Percentiles rank a stretch among this genome's conserved stretches.
These are phyloP conservation scores for Pseudopediastrum boryanum DNA, from an alignment of 139 green algal species.

Conservation along the genomic window DNA sequence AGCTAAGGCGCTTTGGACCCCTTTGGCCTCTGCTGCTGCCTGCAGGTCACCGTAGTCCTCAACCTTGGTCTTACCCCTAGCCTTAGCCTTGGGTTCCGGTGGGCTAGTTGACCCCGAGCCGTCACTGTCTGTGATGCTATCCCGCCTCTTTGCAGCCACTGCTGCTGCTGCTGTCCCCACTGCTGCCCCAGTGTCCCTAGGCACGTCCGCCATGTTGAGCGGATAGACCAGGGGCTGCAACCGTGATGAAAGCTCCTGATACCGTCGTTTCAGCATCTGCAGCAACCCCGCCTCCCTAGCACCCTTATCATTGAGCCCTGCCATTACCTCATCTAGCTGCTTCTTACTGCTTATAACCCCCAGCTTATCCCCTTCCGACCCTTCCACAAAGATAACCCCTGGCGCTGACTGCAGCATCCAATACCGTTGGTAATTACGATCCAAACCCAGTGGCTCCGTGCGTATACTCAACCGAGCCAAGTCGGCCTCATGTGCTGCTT, in stretches of 20 bases:
- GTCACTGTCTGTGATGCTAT: too few relatives aligned
- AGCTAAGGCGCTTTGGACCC: too few relatives aligned
- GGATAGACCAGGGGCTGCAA: not conserved
- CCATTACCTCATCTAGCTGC: conserved; percentile 48
- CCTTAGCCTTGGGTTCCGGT: too few relatives aligned
- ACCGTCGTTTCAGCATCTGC: not conserved
- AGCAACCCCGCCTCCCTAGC: conserved; percentile 13
- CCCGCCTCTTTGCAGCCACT: too few relatives aligned
- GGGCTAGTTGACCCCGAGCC: too few relatives aligned
- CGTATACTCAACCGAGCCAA: conserved; percentile 39
- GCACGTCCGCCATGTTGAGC: not conserved
- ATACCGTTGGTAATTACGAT: conserved; percentile 54
- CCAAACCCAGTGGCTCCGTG: conserved; percentile 45
- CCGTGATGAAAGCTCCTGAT: not conserved
- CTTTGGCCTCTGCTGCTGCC: too few relatives aligned
- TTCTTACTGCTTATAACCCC: conserved; percentile 34
- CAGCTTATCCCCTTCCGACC: conserved; percentile 33
- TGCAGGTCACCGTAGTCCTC: too few relatives aligned
- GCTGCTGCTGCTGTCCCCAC: too few relatives aligned
- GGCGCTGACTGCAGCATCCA: conserved; percentile 35
- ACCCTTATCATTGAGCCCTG: conserved; percentile 39
- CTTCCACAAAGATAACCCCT: conserved; percentile 33
- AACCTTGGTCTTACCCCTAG: too few relatives aligned
- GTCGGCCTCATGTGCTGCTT: conserved; percentile 38
- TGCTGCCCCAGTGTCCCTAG: too few relatives aligned